Evolutionary conservation across 257 asterid genomes (phyloP).

Genomic region (Solanum peruvianum): DNA sequence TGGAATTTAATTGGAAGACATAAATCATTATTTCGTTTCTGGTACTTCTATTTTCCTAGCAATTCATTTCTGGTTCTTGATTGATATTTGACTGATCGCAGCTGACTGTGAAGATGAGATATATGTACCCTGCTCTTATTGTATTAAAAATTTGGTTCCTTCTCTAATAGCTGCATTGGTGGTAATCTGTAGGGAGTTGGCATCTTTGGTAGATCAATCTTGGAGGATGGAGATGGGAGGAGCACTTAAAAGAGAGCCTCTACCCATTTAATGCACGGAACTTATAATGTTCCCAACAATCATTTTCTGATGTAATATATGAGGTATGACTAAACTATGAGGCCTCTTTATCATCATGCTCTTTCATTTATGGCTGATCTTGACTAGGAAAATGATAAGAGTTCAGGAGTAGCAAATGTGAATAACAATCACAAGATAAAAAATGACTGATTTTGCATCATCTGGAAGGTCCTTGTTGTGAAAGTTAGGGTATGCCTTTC

Average conservation of each 20-base stretch:
- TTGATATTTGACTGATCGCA: neutral
- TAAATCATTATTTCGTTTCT: neutral
- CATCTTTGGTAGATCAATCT: conserved; percentile 71
- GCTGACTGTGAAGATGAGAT: neutral
- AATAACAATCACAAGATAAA: neutral
- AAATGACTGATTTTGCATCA: neutral
- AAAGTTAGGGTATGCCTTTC: neutral
- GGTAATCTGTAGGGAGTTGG: conserved; percentile 54
- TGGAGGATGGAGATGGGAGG: conserved; percentile 99
- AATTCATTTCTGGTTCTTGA: neutral
- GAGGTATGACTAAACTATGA: conserved; percentile 13
- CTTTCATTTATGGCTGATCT: neutral
- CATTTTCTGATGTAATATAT: conserved; percentile 9
- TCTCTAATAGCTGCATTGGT: conserved; percentile 3
- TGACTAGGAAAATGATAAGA: neutral
- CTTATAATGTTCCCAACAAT: conserved; percentile 5
- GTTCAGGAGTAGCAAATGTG: neutral
- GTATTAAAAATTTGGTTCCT: neutral
- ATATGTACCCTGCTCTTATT: neutral
- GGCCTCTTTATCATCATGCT: neutral
- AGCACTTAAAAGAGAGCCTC: conserved; percentile 36
- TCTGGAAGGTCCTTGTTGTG: neutral
- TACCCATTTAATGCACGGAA: conserved; percentile 21
- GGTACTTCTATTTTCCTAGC: neutral
- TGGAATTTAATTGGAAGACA: neutral